These are phyloP conservation scores for Heritiera littoralis DNA, from an alignment of 345 rosid species.

Conservation along the genomic window DNA sequence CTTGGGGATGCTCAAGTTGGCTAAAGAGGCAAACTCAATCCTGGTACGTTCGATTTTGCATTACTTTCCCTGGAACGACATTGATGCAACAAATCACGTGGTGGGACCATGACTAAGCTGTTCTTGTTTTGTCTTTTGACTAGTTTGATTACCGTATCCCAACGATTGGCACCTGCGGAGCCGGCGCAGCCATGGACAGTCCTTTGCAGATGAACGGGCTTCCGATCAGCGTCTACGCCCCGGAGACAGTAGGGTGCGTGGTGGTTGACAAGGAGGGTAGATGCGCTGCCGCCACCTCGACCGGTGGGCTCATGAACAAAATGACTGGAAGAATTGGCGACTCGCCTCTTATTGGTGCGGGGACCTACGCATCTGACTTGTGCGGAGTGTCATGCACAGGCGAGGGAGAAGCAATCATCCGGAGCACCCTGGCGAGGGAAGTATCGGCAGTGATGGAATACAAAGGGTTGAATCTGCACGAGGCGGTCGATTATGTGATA, in stretches of 20 bases:
- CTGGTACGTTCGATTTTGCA: slow-evolving; percentile 46
- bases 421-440: slow-evolving; percentile 84
- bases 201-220: slow-evolving; percentile 85
- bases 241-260: slow-evolving; percentile 94
- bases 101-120: neutral
- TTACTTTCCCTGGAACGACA: neutral
- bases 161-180: slow-evolving; percentile 45
- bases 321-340: slow-evolving; percentile 88
- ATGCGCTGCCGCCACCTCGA: slow-evolving; percentile 93
- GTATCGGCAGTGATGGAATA: slow-evolving; percentile 98
- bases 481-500: slow-evolving; percentile 79
- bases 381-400: slow-evolving; percentile 93
- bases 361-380: slow-evolving; percentile 78
- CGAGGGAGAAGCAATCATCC: slow-evolving; percentile 94
- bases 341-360: slow-evolving; percentile 91
- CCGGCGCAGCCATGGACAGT: slow-evolving; percentile 56
- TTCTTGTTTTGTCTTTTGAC: neutral
- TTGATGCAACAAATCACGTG: neutral
- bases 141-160: slow-evolving; percentile 95
- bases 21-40: slow-evolving; percentile 88
- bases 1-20: slow-evolving; percentile 79
- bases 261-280: slow-evolving; percentile 80
- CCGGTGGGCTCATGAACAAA: slow-evolving; percentile 95
- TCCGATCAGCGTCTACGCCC: slow-evolving; percentile 83
- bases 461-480: slow-evolving; percentile 74